phyloP scores from a whole-genome alignment of 1,284 basidiomycete species.

The Marasmius fiardii region DNA sequence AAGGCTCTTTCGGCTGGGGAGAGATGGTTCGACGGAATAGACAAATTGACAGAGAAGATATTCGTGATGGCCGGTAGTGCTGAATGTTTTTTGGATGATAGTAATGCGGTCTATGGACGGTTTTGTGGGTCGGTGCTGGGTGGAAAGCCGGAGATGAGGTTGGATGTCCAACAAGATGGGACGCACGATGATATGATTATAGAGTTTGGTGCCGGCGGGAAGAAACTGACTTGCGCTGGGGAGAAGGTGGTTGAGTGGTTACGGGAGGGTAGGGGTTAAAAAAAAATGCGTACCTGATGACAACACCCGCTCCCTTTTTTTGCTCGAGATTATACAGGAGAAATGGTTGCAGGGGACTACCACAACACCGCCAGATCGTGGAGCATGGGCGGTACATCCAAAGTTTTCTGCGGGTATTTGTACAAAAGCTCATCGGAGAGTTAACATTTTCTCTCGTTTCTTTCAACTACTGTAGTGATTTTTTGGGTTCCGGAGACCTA shows the following conservation, averaged over 20 bases:
- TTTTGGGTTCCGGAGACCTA: too few relatives aligned
- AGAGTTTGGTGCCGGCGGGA: slow-evolving; percentile 18
- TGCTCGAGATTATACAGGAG: too few relatives aligned
- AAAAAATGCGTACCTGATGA: too few relatives aligned
- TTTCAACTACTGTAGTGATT: too few relatives aligned
- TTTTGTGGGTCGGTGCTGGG: background rate
- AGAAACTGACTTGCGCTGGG: slow-evolving; percentile 17
- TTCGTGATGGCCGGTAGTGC: slow-evolving; percentile 8
- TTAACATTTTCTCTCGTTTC: too few relatives aligned
- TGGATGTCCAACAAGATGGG: slow-evolving; percentile 28
- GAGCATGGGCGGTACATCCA: too few relatives aligned
- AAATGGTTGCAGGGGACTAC: too few relatives aligned
- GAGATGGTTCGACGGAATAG: slow-evolving; percentile 9
- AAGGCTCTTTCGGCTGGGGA: slow-evolving; percentile 2
- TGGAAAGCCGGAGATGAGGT: slow-evolving; percentile 14
- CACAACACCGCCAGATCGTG: too few relatives aligned
- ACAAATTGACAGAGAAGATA: slow-evolving; percentile 7
- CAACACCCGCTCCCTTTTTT: too few relatives aligned
- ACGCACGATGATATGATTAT: slow-evolving; percentile 30
- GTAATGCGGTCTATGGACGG: slow-evolving; percentile 9
- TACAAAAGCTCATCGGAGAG: too few relatives aligned
- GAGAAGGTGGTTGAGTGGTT: slow-evolving; percentile 24
- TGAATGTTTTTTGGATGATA: slow-evolving; percentile 15
- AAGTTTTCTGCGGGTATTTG: too few relatives aligned
- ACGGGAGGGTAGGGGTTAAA: slow-evolving; percentile 14